Base-by-base conservation (phyloP, 805 yeast genomes). In the Candida sphagnicola region DNA sequence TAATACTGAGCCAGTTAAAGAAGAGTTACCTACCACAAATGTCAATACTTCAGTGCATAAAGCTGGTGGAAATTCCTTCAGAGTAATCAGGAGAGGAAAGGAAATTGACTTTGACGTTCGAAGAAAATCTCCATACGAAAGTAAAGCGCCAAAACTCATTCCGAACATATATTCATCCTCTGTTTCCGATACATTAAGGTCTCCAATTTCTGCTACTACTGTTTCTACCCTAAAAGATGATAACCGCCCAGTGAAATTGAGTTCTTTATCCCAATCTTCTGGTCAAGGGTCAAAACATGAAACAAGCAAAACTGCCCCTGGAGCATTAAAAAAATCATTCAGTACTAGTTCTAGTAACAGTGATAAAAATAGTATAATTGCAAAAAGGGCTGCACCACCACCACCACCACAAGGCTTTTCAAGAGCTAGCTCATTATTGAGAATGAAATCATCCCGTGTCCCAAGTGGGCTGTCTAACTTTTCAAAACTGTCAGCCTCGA, bases 61-160 rank as follows among this genome's bases (percentile, higher is more conserved):
- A 4, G 8, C n/a, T 11, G 18, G 35, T 34, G 31, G 37, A 4
- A 50, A 74, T 30, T 66, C 87, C 0, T 86, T 87, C 54, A 71
- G 82, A 42, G 81, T 87, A 1, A 72, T 87, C 6, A 62, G 90
- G 23, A 75, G 77, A 17, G 77, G 74, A 11, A 67, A 74, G 24
- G 95, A 85, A 50, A 86, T 86, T 43, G 89, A 89, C 57, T 87
- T 87, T 53, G 93, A 87, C 50, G 78, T 83, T 48, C 70, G 88
- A 37, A 63, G 95, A 31, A 78, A 77, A 33, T 82, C 95, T 0
- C 95, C 95, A 1, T 85, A 75, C 51, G 78, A 66, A 14, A 54
- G 63, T 14, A 62, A 63, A 35, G 61, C 72, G 1, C 72, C 80
- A 1, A 74, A 59, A 40, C 43, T 55, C 26, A 58, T 61, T 33